A percentile compares a stretch with the other conserved stretches of the same genome.
These are phyloP conservation scores for Xerocomellus chrysenteron DNA, from an alignment of 768 basidiomycete genomes.

Conservation along the genomic window DNA sequence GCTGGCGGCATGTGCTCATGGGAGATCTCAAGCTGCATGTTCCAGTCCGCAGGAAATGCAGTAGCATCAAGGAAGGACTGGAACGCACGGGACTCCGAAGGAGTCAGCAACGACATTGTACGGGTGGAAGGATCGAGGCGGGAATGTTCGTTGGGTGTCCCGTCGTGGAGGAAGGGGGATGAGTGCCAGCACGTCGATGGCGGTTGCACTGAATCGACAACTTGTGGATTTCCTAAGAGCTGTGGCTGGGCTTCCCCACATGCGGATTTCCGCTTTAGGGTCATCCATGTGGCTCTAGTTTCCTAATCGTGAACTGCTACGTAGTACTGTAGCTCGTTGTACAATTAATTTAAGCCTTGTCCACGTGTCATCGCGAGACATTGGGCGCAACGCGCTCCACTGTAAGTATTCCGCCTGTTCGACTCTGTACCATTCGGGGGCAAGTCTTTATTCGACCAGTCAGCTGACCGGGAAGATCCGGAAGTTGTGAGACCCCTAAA, in stretches of 20 bases:
- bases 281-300: conserved; percentile 16
- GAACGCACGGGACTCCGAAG: conserved; percentile 64
- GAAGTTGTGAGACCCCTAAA: not conserved
- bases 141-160: not conserved
- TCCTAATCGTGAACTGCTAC: not conserved
- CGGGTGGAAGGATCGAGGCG: not conserved
- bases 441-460: not conserved
- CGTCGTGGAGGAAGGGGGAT: not conserved
- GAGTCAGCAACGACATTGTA: conserved; percentile 61
- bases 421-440: not conserved
- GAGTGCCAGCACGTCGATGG: conserved; percentile 3
- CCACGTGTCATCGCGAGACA: not conserved
- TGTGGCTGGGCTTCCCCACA: conserved; percentile 34
- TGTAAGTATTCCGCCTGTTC: not conserved
- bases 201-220: conserved; percentile 15
- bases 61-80: conserved; percentile 64
- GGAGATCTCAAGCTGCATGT: conserved; percentile 34
- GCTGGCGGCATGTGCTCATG: conserved; percentile 50
- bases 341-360: not conserved
- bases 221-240: conserved; percentile 18
- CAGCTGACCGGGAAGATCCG: not conserved
- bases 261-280: conserved; percentile 23
- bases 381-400: not conserved
- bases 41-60: conserved; percentile 48
- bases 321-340: not conserved